phyloP scores from a whole-genome alignment of 2,329 filamentous ascomycete species.

The Neofusicoccum laricinum region DNA sequence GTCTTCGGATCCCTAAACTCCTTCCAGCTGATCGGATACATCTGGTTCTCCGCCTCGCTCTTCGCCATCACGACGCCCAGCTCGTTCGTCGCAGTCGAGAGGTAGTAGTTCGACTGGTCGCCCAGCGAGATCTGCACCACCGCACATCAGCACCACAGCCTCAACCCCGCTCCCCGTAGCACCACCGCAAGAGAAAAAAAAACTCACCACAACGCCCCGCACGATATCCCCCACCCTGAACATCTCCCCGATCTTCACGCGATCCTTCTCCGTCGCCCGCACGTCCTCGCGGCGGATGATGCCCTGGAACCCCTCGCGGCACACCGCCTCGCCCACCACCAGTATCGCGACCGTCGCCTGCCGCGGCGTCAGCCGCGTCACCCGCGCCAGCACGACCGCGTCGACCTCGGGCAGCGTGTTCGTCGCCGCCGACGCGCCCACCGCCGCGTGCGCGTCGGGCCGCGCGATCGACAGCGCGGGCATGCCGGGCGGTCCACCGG shows the following conservation, averaged over 20 bases:
- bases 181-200: not conserved
- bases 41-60: conserved; percentile 82
- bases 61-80: conserved; percentile 90
- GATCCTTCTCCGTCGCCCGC: conserved; percentile 84
- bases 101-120: conserved; percentile 92
- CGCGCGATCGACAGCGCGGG: conserved; percentile 32
- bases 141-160: not conserved
- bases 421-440: conserved; percentile 43
- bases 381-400: conserved; percentile 76
- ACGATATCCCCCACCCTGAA: conserved; percentile 94
- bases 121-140: conserved; percentile 71
- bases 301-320: conserved; percentile 79
- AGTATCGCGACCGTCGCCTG: conserved; percentile 86
- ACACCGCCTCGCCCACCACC: conserved; percentile 65
- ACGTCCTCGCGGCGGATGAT: conserved; percentile 88
- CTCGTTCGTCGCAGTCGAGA: conserved; percentile 88
- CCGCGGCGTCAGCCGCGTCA: conserved; percentile 79
- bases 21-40: conserved; percentile 93
- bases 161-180: too few species aligned
- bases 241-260: conserved; percentile 83
- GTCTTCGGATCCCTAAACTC: conserved; percentile 85
- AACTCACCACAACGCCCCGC: conserved; percentile 71
- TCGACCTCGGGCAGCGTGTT: conserved; percentile 80
- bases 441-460: conserved; percentile 26
- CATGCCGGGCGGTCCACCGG: conserved; percentile 23